phyloP scores from a whole-genome alignment of 2,329 filamentous ascomycete species.

The Chaetomium olivaceum region DNA sequence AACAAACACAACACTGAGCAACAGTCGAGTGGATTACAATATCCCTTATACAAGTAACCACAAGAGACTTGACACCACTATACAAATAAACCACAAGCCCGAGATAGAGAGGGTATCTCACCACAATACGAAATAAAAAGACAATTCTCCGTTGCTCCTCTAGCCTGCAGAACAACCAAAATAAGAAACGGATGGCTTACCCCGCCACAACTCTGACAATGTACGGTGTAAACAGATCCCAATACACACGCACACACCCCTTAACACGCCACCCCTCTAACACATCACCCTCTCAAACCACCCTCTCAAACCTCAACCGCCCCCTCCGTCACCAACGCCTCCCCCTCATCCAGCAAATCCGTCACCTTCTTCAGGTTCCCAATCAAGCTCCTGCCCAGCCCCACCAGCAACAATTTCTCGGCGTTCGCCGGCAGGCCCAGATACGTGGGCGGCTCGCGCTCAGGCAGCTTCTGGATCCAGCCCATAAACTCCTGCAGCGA shows the following conservation, averaged over 20 bases:
- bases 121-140: background rate
- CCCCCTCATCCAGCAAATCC: conserved; percentile 87
- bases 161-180: background rate
- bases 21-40: background rate
- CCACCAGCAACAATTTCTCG: conserved; percentile 90
- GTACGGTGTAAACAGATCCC: background rate
- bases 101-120: background rate
- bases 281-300: background rate
- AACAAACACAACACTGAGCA: background rate
- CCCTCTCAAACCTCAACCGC: conserved; percentile 22
- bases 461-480: conserved; percentile 90
- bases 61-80: background rate
- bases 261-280: background rate
- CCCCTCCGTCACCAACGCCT: conserved; percentile 77
- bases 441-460: conserved; percentile 94
- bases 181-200: background rate
- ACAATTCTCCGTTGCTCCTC: background rate
- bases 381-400: conserved; percentile 82
- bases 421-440: conserved; percentile 92
- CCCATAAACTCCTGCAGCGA: conserved; percentile 80
- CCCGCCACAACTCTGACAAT: background rate
- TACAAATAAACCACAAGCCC: background rate
- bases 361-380: conserved; percentile 81
- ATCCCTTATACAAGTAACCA: background rate
- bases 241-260: background rate